Evolutionary conservation across 2,329 filamentous ascomycete species (phyloP), one percentile per base, ranked within the genome.

Genomic region (Leptographium radiaticola): DNA sequence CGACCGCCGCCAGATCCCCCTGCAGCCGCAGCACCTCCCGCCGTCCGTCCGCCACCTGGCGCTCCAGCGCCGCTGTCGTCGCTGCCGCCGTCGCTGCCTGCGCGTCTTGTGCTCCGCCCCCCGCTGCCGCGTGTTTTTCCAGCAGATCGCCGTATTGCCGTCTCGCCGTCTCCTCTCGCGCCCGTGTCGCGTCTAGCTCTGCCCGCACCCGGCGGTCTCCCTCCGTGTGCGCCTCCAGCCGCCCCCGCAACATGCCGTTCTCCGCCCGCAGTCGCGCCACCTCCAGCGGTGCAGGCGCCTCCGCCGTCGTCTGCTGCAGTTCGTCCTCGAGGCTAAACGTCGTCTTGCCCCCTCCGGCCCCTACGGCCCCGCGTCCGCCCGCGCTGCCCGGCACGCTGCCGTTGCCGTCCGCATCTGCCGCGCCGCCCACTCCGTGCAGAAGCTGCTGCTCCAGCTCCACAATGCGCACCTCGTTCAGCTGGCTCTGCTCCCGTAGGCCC

Each of bases 231-330:
- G 74, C 75, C 11, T 73, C 73, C 51, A 79, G 69, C 50, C 73
- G 79, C 57, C 72, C 76, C 56, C 75, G 75, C 13, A 84, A 67
- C 9, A 83, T 64, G 39, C 75, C 73, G 59, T 81, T 83, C 64
- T 84, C 81, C 7, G 80, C 76, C 62, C 77, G 79, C 49, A 84
- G 68, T 38, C 80, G 74, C 34, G 77, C 77, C 25, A 81, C 63
- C 61, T 81, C 76, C 18, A 80, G 65, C 12, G 25, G 25, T 25
- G 71, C 70, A 49, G 77, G 66, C 25, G 42, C 18, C 20, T 18
- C 2, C 20, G 42, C 18, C 16, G 70, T 70, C 0, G 66, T 73
- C 55, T 71, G 71, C 51, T 78, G 75, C 6, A 84, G 70, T 63
- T 84, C 81, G 56, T 83, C 76, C 64, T 82, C 80, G 10, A 84